Evolutionary conservation across 768 basidiomycete genomes (phyloP).

Genomic region (Termitomyces sp.): DNA sequence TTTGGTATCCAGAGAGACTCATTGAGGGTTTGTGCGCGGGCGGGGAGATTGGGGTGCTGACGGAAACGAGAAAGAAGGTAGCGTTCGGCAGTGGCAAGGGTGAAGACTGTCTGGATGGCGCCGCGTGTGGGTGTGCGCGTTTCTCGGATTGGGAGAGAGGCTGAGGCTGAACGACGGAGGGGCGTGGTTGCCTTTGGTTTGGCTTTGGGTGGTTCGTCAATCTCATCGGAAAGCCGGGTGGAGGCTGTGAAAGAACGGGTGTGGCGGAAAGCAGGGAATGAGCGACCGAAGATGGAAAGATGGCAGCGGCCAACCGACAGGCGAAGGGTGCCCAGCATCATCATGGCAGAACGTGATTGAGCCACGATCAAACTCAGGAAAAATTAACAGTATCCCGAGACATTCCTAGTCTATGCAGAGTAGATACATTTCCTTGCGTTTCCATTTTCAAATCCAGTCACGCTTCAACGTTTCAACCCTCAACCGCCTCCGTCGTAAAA

Average conservation of each 20-base stretch:
- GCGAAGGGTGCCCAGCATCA: neutral
- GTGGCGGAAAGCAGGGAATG: neutral
- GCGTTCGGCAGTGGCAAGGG: constrained; percentile 81
- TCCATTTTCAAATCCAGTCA: neutral
- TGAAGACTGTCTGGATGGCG: constrained; percentile 73
- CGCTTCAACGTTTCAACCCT: constrained; percentile 27
- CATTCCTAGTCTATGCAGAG: neutral
- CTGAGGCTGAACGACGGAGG: constrained; percentile 77
- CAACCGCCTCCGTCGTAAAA: constrained; percentile 58
- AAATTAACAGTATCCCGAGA: neutral
- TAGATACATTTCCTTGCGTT: neutral
- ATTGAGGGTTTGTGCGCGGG: constrained; percentile 54
- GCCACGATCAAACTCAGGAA: neutral
- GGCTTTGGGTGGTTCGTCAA: constrained; percentile 34
- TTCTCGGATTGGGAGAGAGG: constrained; percentile 78
- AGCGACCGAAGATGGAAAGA: neutral
- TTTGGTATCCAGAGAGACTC: constrained; percentile 78
- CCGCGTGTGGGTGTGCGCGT: constrained; percentile 85
- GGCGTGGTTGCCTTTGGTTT: constrained; percentile 83
- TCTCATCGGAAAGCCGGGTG: neutral
- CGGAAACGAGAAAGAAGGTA: constrained; percentile 67
- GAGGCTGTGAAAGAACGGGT: neutral
- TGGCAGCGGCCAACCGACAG: neutral
- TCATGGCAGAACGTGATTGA: neutral
- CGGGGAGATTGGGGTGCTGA: constrained; percentile 41